These are phyloP conservation scores for Fulvia fulva DNA, from an alignment of 2,329 filamentous ascomycete genomes.

Conservation along the genomic window DNA sequence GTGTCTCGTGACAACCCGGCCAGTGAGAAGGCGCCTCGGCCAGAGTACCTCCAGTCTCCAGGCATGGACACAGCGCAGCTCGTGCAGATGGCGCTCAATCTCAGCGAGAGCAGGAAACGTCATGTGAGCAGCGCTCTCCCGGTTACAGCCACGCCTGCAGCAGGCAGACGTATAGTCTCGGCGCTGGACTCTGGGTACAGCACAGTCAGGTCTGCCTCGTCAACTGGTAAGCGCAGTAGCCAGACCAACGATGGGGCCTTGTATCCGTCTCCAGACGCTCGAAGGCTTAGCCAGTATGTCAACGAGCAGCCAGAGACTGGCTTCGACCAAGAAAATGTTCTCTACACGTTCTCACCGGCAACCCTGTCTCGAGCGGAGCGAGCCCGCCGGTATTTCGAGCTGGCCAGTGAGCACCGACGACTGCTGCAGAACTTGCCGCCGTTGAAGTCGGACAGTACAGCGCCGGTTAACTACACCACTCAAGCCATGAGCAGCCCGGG, in stretches of 20 bases:
- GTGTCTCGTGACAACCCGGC: conserved; percentile 15
- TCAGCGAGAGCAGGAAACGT: conserved; percentile 74
- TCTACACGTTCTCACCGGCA: conserved; percentile 69
- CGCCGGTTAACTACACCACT: conserved; percentile 40
- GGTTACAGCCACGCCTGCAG: conserved; percentile 48
- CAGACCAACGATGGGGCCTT: conserved; percentile 9
- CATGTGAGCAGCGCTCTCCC: conserved; percentile 57
- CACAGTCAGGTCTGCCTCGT: conserved; percentile 53
- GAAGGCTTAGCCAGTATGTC: conserved; percentile 9
- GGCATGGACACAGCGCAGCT: conserved; percentile 83
- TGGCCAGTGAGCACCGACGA: conserved; percentile 78
- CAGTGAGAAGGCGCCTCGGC: conserved; percentile 6
- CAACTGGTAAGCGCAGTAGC: conserved; percentile 8
- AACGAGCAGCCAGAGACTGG: conserved; percentile 5
- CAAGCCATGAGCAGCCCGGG: conserved; percentile 41
- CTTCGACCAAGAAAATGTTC: conserved; percentile 39
- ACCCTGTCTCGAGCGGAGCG: conserved; percentile 80
- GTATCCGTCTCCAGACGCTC: conserved; percentile 5
- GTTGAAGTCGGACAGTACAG: conserved; percentile 50
- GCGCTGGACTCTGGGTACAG: conserved; percentile 35
- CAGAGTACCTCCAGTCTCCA: conserved; percentile 30
- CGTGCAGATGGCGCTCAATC: conserved; percentile 82
- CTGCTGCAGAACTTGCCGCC: conserved; percentile 76
- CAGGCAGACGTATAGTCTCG: conserved; percentile 45
- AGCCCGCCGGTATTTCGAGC: conserved; percentile 78